Evolutionary conservation across 2,329 filamentous ascomycete genomes (phyloP), one percentile per base, ranked within the genome.

Genomic region (Bretziella fagacearum): DNA sequence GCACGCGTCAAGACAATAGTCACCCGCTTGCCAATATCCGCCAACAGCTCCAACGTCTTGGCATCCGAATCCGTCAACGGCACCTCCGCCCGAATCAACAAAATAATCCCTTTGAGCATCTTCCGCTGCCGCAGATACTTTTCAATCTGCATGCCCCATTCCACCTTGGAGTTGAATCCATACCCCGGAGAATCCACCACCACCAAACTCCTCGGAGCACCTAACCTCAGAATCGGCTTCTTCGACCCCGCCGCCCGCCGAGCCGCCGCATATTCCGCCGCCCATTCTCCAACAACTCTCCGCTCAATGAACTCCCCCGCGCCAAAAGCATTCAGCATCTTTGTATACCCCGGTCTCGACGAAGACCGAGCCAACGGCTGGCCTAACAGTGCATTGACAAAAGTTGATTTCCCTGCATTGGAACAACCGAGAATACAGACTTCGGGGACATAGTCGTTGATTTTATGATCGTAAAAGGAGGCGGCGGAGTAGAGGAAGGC

Each of bases 381-480:
- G 27, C 78, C 78, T 2, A 79, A 74, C 27, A 93, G 71, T 15
- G 81, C 81, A 57, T 93, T 93, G 63, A 93, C 79, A 54, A 93
- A 81, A 13, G 84, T 84, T 1, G 84, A 91, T 60, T 93, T 93
- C 57, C 85, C 85, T 35, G 86, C 84, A 58, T 93, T 93, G 53
- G 84, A 86, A 56, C 87, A 85, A 36, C 85, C 85, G 30, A 93
- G 75, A 39, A 93, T 71, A 57, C 84, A 81, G 44, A 93, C 73
- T 53, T 77, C 73, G 37, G 73, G 73, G 3, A 68, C 60, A 52
- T 64, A 63, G 20, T 65, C 65, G 57, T 76, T 76, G 54, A 64
- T 56, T 25, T 63, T 64, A 50, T 76, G 63, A 55, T 70, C 56
- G 46, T 66, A 63, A 52, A 73, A 66, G 37, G 57, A 55, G 30